Evolutionary conservation across 129 eudicot species (phyloP).

Genomic region (sunflower (Helianthus annuus)): DNA sequence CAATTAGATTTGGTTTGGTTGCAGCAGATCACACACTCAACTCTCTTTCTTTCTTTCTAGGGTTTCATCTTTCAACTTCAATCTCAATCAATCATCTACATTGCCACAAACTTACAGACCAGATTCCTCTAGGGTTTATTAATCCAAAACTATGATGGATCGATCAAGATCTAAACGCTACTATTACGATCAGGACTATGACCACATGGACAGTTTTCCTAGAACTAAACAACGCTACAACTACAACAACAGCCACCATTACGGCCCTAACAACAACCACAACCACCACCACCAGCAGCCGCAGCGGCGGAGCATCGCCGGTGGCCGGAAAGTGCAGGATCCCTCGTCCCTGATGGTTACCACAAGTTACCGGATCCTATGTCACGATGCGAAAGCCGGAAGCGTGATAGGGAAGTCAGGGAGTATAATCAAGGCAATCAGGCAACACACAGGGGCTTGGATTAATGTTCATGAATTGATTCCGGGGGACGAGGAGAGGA

Average conservation of each 20-base stretch:
- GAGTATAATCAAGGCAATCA: conserved; percentile 88
- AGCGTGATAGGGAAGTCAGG: conserved; percentile 98
- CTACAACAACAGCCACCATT: conserved; percentile 37
- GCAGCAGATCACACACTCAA: conserved; percentile 24
- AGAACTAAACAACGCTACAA: conserved; percentile 66
- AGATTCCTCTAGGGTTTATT: background rate
- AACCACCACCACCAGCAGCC: conserved; percentile 42
- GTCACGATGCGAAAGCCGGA: conserved; percentile 90
- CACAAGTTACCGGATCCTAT: conserved; percentile 78
- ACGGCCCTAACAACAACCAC: conserved; percentile 41
- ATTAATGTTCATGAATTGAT: conserved; percentile 82
- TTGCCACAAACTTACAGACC: background rate
- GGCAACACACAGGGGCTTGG: conserved; percentile 99
- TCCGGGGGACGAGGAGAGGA: conserved; percentile 93
- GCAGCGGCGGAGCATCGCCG: conserved; percentile 44
- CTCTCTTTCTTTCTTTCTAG: background rate
- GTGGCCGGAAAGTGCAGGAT: conserved; percentile 45
- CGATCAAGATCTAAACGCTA: conserved; percentile 93
- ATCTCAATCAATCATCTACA: conserved; percentile 19
- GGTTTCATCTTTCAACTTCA: conserved; percentile 9
- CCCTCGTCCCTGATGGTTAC: conserved; percentile 72
- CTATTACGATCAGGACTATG: conserved; percentile 67
- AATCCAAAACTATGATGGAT: conserved; percentile 48
- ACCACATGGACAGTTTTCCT: conserved; percentile 55
- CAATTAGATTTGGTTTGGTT: conserved; percentile 5